Evolutionary conservation across 2,329 filamentous ascomycete genomes (phyloP), one percentile per base, ranked within the genome.

Genomic region (Colletotrichum somersetense): DNA sequence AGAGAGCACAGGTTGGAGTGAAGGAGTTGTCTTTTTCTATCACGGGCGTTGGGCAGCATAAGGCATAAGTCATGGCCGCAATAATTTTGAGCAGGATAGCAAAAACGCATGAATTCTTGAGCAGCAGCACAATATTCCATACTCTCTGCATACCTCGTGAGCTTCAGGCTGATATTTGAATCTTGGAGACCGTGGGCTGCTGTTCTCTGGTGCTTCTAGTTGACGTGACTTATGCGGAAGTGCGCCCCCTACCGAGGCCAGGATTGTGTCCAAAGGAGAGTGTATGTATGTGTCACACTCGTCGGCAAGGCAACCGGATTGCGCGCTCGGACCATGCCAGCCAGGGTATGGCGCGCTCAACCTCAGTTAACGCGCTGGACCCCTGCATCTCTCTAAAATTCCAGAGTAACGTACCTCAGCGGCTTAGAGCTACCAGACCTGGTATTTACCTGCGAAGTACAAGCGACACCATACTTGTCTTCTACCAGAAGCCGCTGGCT

Each of bases 21-120:
- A 35, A 35, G 67, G 55, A 56, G 23, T 26, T 26, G 35, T 30
- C 46, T 48, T 48, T 59, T 65, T 55, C 57, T 63, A 18, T 72
- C 48, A 55, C 30, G n/a, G 69, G 69, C 69, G 69, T 72, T 64
- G 23, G 46, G 53, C 66, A 72, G 70, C 66, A 65, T 70, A 70
- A 58, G 44, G 59, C 70, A 70, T 65, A 30, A 61, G 33, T 70
- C 64, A 55, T 52, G 61, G 40, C 48, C 30, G 70, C 66, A 57
- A 61, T 70, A 70, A 50, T 70, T 52, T 35, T 56, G 20, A 63
- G 53, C 66, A 65, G 48, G 69, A 72, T 71, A 57, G 55, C 35
- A 58, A 57, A 14, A 26, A 33, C 10, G 23, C 40, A 52, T 58
- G 30, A 8, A 30, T 18, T 67, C 44, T 46, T 48, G 55, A 44